phyloP scores from a whole-genome alignment of 768 basidiomycete genomes.

The Cubamyces sp. region DNA sequence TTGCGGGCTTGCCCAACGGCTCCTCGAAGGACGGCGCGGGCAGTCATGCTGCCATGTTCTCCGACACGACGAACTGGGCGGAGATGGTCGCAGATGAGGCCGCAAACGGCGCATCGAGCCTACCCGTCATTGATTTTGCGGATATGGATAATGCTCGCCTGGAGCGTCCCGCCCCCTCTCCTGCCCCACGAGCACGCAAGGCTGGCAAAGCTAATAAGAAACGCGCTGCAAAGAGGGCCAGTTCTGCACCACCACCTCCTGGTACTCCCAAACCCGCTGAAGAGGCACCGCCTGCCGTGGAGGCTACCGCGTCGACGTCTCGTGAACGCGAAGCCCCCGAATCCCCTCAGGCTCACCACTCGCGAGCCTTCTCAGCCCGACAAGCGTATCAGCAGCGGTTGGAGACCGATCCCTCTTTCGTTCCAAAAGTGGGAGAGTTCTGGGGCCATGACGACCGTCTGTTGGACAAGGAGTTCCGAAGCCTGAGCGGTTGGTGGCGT shows the following conservation, averaged over 20 bases:
- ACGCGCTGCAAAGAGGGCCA: slow-evolving; percentile 23
- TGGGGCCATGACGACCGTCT: slow-evolving; percentile 95
- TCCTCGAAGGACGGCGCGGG: slow-evolving; percentile 35
- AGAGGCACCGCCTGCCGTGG: slow-evolving; percentile 33
- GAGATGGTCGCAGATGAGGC: slow-evolving; percentile 83
- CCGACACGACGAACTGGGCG: slow-evolving; percentile 66
- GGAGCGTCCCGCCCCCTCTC: slow-evolving; percentile 30
- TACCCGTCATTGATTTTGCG: slow-evolving; percentile 83
- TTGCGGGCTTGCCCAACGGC: slow-evolving; percentile 17
- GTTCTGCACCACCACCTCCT: slow-evolving; percentile 41
- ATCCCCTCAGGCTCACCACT: slow-evolving; percentile 38
- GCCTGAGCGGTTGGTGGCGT: slow-evolving; percentile 87
- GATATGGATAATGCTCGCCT: slow-evolving; percentile 49
- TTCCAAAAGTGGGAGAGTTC: slow-evolving; percentile 89
- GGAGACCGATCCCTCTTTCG: slow-evolving; percentile 84
- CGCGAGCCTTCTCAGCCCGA: slow-evolving; percentile 65
- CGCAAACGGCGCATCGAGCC: slow-evolving; percentile 61
- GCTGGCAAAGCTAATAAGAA: slow-evolving; percentile 40
- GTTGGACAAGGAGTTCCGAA: slow-evolving; percentile 79
- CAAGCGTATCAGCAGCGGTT: slow-evolving; percentile 86
- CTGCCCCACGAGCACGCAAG: slow-evolving; percentile 29
- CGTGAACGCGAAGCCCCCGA: slow-evolving; percentile 33
- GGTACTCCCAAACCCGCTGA: slow-evolving; percentile 32
- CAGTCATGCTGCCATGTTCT: slow-evolving; percentile 49
- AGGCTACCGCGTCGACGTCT: slow-evolving; percentile 46